These are phyloP conservation scores for Fusarium praegraminearum DNA, from an alignment of 2,329 filamentous ascomycete species.

Conservation along the genomic window DNA sequence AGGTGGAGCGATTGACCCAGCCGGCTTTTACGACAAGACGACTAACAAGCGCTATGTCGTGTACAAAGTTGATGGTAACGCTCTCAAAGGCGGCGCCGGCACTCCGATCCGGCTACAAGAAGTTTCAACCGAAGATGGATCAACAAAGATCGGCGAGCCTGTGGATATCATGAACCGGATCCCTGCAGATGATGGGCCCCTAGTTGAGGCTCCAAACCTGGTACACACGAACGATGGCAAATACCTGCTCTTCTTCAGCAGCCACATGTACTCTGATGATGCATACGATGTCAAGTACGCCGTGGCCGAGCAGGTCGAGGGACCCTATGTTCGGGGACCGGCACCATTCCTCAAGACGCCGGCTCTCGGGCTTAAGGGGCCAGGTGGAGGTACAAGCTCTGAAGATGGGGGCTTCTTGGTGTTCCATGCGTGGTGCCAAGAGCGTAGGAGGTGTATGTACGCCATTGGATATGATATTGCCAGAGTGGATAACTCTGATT, in stretches of 20 bases:
- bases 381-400: conserved; percentile 56
- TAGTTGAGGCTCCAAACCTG: conserved; percentile 72
- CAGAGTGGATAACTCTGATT: neutral
- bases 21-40: conserved; percentile 67
- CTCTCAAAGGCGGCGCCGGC: conserved; percentile 55
- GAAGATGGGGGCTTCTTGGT: conserved; percentile 50
- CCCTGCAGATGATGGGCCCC: conserved; percentile 59
- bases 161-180: conserved; percentile 61
- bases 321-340: conserved; percentile 54
- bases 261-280: conserved; percentile 67
- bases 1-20: conserved; percentile 73
- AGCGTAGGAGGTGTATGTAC: conserved; percentile 53
- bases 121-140: conserved; percentile 61
- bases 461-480: conserved; percentile 45
- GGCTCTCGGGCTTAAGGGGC: conserved; percentile 54
- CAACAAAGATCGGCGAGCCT: conserved; percentile 64
- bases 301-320: conserved; percentile 55
- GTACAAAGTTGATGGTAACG: conserved; percentile 77
- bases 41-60: conserved; percentile 67
- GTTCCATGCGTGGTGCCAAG: conserved; percentile 55
- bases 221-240: conserved; percentile 59
- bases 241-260: conserved; percentile 73
- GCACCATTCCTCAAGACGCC: conserved; percentile 53
- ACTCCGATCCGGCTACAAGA: conserved; percentile 71
- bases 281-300: conserved; percentile 72